phyloP scores from a whole-genome alignment of 2,329 filamentous ascomycete species.

The Aureobasidium sp. region DNA sequence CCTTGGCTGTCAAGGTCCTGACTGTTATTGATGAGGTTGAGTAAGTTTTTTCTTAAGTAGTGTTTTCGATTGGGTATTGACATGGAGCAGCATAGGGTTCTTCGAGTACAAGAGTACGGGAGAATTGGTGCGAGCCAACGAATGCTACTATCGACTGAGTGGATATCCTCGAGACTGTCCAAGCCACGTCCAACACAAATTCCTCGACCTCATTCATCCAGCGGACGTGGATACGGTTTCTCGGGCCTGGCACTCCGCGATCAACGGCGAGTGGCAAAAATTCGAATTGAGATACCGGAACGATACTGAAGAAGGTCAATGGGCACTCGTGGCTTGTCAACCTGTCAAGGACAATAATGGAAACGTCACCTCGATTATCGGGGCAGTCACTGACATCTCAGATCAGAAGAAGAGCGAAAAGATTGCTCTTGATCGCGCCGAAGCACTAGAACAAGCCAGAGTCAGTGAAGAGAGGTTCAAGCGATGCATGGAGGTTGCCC shows the following conservation, averaged over 20 bases:
- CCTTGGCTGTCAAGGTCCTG: not conserved
- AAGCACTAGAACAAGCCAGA: conserved; percentile 33
- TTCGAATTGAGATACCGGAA: conserved; percentile 1
- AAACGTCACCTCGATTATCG: conserved; percentile 16
- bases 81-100: not conserved
- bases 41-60: not conserved
- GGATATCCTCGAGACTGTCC: conserved; percentile 1
- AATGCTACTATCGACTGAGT: conserved; percentile 3
- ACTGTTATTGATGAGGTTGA: not conserved
- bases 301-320: not conserved
- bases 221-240: not conserved
- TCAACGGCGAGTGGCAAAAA: not conserved
- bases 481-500: conserved; percentile 26
- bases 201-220: not conserved
- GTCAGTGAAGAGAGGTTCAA: conserved; percentile 31
- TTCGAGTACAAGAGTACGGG: conserved; percentile 3
- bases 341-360: not conserved
- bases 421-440: conserved; percentile 33
- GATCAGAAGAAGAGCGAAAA: conserved; percentile 20
- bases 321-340: not conserved
- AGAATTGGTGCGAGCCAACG: conserved; percentile 1
- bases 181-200: not conserved
- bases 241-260: not conserved
- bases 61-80: not conserved
- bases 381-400: conserved; percentile 22